Base-by-base conservation (phyloP, 2,329 filamentous ascomycete genomes). In the Pyricularia pennisetigena region DNA sequence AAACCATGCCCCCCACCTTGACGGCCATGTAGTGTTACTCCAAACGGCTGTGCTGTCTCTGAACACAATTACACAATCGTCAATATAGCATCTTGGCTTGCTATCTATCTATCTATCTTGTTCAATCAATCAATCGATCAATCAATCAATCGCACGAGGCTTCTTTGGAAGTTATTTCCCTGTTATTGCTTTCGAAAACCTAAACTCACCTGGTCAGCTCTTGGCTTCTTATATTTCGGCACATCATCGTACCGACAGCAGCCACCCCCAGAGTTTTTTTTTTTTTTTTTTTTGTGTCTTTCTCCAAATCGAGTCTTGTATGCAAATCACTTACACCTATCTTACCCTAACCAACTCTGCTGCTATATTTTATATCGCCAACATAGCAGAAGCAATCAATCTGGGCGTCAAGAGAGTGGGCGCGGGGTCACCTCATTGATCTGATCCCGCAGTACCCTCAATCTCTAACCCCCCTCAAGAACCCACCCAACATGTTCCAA, bases 401-500 rank as follows among this genome's bases (percentile, higher is more conserved):
- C 41, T 49, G 20, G 41, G 41, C 41, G 20, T 20, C 4, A 20
- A 49, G 41, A 41, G 35, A 49, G 41, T 49, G 41, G 20, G 16
- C 20, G 41, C 59, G 28, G n/a, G 24, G 59, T 63, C 59, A 63
- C 59, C 0, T 16, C 1, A 14, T 63, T 20, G 23, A 26, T 63
- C 23, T 28, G 12, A 63, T 29, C 23, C 59, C 59, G 28, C 59
- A 3, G 59, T 9, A 14, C 12, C 23, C 59, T 49, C 20, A 6
- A 59, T 10, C n/a, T n/a, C n/a, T n/a, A n/a, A n/a, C n/a, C 62
- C 28, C 23, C 26, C 62, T 2, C 8, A 24, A 28, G 12, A 57
- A 7, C 65, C 29, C 7, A 30, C 16, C 24, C n/a, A 29, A 59
- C 12, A 86, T 86, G 79, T 86, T 89, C 74, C 76, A 83, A 70